Percentiles rank a stretch among this genome's conserved stretches.
These are phyloP conservation scores for Xylaria digitata DNA, from an alignment of 2,329 filamentous ascomycete species.

Conservation along the genomic window DNA sequence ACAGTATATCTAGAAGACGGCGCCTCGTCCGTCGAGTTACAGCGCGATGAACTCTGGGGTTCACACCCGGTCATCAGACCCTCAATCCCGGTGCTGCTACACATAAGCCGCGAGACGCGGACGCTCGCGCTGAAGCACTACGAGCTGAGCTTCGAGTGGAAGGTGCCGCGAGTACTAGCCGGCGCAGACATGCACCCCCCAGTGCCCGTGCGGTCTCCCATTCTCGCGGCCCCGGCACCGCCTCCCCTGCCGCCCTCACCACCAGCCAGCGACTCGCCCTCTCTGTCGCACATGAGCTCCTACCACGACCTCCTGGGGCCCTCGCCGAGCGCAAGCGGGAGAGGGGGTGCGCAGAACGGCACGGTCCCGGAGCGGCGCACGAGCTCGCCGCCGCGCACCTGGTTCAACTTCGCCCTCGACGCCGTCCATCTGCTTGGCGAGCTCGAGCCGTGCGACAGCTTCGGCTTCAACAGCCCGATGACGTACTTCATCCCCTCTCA, in stretches of 20 bases:
- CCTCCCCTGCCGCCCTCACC: background rate
- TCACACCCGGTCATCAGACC: conserved; percentile 41
- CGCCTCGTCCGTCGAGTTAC: conserved; percentile 18
- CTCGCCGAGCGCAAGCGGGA: background rate
- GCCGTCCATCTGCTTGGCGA: conserved; percentile 61
- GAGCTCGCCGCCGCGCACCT: conserved; percentile 54
- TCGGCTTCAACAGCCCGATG: conserved; percentile 62
- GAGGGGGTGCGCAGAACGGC: background rate
- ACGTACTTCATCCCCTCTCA: conserved; percentile 56
- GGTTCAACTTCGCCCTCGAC: conserved; percentile 62
- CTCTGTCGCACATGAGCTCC: conserved; percentile 22
- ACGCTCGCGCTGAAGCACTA: conserved; percentile 57
- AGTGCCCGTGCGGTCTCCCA: conserved; percentile 25
- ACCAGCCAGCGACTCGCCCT: background rate
- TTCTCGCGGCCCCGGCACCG: background rate
- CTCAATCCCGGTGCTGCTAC: conserved; percentile 57
- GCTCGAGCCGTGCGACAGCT: conserved; percentile 59
- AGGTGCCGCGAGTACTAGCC: conserved; percentile 55
- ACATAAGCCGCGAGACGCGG: conserved; percentile 58
- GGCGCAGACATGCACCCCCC: conserved; percentile 21
- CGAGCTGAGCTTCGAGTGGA: conserved; percentile 60
- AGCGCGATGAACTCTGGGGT: conserved; percentile 33
- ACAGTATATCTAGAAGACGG: conserved; percentile 29
- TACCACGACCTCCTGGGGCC: conserved; percentile 33
- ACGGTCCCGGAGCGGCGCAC: conserved; percentile 38